Conservation (phyloP, 2,329 filamentous ascomycete species). For the Chalara sp. region DNA sequence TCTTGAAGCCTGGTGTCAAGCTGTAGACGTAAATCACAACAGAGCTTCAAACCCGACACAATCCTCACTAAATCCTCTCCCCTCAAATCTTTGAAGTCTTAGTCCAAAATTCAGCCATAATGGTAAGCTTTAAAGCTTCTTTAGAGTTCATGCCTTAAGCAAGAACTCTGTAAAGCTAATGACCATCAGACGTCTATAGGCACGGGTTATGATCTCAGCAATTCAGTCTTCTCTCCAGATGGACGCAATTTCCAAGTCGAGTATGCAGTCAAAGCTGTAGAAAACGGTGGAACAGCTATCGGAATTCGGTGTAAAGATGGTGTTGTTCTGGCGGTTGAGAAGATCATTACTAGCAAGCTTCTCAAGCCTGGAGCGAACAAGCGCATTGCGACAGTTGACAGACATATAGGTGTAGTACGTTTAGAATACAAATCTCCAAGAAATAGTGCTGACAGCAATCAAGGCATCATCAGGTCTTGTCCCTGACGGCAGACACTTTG, state of each 20-base stretch:
- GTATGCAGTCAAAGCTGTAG: slow-evolving; percentile 97
- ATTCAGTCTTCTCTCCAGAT: slow-evolving; percentile 99
- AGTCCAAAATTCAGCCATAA: slow-evolving; percentile 16
- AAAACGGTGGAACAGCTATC: slow-evolving; percentile 93
- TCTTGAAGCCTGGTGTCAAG: slow-evolving; percentile 23
- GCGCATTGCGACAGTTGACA: slow-evolving; percentile 90
- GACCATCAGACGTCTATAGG: slow-evolving; percentile 89
- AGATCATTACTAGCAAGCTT: slow-evolving; percentile 91
- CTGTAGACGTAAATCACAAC: slow-evolving; percentile 4
- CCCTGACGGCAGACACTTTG: slow-evolving; percentile 92
- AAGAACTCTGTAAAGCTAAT: slow-evolving; percentile 13
- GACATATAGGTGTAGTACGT: slow-evolving; percentile 86
- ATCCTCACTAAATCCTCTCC: slow-evolving; percentile 7
- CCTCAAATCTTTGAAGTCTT: slow-evolving; percentile 4
- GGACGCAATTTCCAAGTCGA: slow-evolving; percentile 99
- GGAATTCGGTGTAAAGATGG: slow-evolving; percentile 97
- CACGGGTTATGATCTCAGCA: slow-evolving; percentile 97
- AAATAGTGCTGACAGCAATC: slow-evolving; percentile 8
- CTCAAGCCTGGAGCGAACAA: slow-evolving; percentile 94
- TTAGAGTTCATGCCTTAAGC: neutral
- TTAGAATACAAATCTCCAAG: neutral
- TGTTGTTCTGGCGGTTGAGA: slow-evolving; percentile 92
- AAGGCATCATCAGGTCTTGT: slow-evolving; percentile 91
- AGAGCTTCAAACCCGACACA: slow-evolving; percentile 17
- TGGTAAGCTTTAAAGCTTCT: slow-evolving; percentile 23